A percentile compares a stretch with the other conserved stretches of the same genome.
phyloP scores from a whole-genome alignment of 1,284 basidiomycete species.

The Thelephora terrestris region DNA sequence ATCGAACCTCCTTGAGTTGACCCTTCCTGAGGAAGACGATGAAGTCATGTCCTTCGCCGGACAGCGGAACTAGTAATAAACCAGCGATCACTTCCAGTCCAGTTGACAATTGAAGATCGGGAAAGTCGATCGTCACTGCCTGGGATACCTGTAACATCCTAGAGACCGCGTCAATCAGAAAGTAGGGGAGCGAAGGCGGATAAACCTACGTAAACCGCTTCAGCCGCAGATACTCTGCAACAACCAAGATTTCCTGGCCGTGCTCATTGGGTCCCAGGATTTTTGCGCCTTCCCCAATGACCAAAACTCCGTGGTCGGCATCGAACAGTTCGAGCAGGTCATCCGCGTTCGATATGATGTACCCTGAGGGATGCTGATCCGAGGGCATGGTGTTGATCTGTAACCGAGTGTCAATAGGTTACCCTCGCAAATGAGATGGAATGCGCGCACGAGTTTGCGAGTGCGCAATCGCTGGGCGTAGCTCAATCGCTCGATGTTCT shows the following conservation, averaged over 20 bases:
- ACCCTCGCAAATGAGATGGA: conserved; percentile 1
- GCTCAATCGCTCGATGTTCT: conserved; percentile 76
- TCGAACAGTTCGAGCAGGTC: conserved; percentile 78
- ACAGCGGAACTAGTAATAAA: conserved; percentile 71
- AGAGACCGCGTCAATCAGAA: neutral
- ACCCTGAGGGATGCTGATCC: conserved; percentile 68
- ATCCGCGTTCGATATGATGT: conserved; percentile 82
- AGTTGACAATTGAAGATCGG: conserved; percentile 61
- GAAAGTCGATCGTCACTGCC: conserved; percentile 62
- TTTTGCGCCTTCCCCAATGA: conserved; percentile 82
- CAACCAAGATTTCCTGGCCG: conserved; percentile 78
- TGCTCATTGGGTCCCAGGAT: conserved; percentile 74
- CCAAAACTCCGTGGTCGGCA: conserved; percentile 77
- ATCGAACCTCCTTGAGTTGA: conserved; percentile 62
- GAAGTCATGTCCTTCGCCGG: conserved; percentile 64
- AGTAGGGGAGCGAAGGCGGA: neutral
- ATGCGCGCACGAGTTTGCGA: conserved; percentile 54
- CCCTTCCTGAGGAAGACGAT: conserved; percentile 78
- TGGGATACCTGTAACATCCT: conserved; percentile 59
- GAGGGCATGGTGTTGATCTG: conserved; percentile 74
- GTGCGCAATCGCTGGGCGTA: conserved; percentile 75
- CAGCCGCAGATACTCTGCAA: conserved; percentile 78
- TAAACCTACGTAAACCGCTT: conserved; percentile 60
- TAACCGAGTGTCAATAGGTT: conserved; percentile 3
- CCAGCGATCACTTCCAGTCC: conserved; percentile 73